Evolutionary conservation across 2,329 filamentous ascomycete genomes (phyloP), one percentile per base, ranked within the genome.

Genomic region (Metarhizium album): DNA sequence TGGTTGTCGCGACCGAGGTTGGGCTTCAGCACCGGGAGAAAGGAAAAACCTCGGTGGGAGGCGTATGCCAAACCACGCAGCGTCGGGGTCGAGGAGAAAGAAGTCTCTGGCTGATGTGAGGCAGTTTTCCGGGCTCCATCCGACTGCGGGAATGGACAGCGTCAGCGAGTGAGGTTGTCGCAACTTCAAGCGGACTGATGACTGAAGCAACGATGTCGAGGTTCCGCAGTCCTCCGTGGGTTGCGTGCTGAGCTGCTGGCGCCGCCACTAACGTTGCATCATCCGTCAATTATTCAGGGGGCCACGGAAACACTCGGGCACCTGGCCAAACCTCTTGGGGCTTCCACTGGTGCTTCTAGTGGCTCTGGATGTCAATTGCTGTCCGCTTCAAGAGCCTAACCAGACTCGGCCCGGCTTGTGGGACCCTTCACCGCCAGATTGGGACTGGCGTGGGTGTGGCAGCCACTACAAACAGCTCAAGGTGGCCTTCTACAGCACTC

Each of bases 1-100:
- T 84, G 49, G 37, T 48, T n/a, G 46, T 35, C 33, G 33, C 3
- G 16, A 13, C 16, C 11, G 33, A 35, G 33, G 37, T 40, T 20
- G 14, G 37, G n/a, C n/a, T 6, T n/a, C 7, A n/a, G 37, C 16
- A 40, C 8, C 14, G 27, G 7, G 27, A 29, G 27, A 29, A 1
- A 31, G 29, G 5, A 31, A 35, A 35, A 3, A 35, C 33, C 33
- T 35, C 33, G 33, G 33, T 11, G 29, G 29, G 11, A 31, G 29
- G 29, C 5, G 29, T 31, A 11, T 31, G 5, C 11, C 29, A 31
- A 35, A 35, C 14, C 14, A 35, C 33, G n/a, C n/a, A n/a, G n/a
- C n/a, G n/a, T n/a, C n/a, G n/a, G n/a, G n/a, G n/a, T n/a, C n/a
- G n/a, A n/a, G n/a, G n/a, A n/a, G n/a, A n/a, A n/a, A n/a, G n/a